phyloP scores from a whole-genome alignment of 2,329 filamentous ascomycete species.

The Lasiodiplodia theobromae region DNA sequence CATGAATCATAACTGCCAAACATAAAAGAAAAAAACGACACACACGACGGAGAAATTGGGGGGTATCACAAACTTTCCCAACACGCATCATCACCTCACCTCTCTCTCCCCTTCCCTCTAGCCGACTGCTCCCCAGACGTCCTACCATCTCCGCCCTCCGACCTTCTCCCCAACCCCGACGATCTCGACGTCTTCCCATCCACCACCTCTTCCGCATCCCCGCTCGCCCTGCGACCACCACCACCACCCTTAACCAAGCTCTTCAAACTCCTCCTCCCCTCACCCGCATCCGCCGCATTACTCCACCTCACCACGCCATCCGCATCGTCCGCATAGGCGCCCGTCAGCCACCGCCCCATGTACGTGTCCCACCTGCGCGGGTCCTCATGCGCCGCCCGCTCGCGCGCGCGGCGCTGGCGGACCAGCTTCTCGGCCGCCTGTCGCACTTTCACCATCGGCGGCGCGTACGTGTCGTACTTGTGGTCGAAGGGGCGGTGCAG shows the following conservation, averaged over 20 bases:
- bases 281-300: not conserved
- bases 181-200: not conserved
- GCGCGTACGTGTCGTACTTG: slow-evolving; percentile 52
- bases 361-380: slow-evolving; percentile 46
- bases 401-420: slow-evolving; percentile 52
- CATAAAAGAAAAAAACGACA: not conserved
- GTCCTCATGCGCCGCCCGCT: slow-evolving; percentile 45
- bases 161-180: not conserved
- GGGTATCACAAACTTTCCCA: not conserved
- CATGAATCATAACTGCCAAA: no score
- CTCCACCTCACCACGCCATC: slow-evolving; percentile 27
- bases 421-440: slow-evolving; percentile 59
- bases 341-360: slow-evolving; percentile 49
- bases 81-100: not conserved
- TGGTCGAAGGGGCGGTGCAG: slow-evolving; percentile 48
- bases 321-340: slow-evolving; percentile 39
- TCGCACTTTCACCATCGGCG: slow-evolving; percentile 52
- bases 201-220: not conserved
- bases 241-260: not conserved
- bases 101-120: not conserved
- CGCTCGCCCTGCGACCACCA: not conserved
- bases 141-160: not conserved
- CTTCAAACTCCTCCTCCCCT: slow-evolving; percentile 5
- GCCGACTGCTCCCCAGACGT: not conserved
- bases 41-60: not conserved